A percentile compares a stretch with the other conserved stretches of the same genome.
Conservation (phyloP, 2,329 filamentous ascomycete genomes). For the Pyrenophora seminiperda region DNA sequence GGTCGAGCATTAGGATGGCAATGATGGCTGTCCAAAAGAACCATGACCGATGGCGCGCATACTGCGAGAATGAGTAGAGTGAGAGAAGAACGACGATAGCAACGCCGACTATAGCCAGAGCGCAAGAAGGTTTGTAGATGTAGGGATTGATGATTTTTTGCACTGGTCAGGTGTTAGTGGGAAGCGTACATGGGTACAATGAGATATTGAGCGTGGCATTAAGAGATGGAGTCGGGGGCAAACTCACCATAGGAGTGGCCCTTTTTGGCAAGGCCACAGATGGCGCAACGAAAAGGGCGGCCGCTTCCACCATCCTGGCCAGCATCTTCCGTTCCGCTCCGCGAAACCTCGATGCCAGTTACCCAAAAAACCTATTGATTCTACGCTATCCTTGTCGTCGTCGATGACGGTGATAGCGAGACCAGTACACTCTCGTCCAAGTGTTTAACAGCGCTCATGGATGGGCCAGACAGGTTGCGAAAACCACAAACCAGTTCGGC, state of each 20-base stretch:
- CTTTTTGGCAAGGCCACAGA: conserved; percentile 6
- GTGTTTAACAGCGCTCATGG: too few species aligned
- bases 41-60: conserved; percentile 43
- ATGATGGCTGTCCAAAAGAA: conserved; percentile 46
- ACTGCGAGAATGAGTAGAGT: conserved; percentile 39
- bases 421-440: too few species aligned
- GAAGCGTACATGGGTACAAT: background rate
- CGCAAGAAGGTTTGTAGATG: conserved; percentile 56
- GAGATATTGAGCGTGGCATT: background rate
- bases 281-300: background rate
- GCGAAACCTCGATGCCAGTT: too few species aligned
- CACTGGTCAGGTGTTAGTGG: conserved; percentile 10
- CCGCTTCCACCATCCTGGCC: too few species aligned
- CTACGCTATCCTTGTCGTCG: too few species aligned
- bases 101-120: conserved; percentile 52
- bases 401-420: too few species aligned
- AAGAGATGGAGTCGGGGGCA: background rate
- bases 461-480: too few species aligned
- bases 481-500: too few species aligned
- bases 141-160: conserved; percentile 48
- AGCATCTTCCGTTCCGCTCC: too few species aligned
- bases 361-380: too few species aligned
- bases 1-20: conserved; percentile 51
- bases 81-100: conserved; percentile 49
- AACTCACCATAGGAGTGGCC: background rate